Evolutionary conservation across 2,329 filamentous ascomycete genomes (phyloP).

Genomic region (Penicillium janthinellum): DNA sequence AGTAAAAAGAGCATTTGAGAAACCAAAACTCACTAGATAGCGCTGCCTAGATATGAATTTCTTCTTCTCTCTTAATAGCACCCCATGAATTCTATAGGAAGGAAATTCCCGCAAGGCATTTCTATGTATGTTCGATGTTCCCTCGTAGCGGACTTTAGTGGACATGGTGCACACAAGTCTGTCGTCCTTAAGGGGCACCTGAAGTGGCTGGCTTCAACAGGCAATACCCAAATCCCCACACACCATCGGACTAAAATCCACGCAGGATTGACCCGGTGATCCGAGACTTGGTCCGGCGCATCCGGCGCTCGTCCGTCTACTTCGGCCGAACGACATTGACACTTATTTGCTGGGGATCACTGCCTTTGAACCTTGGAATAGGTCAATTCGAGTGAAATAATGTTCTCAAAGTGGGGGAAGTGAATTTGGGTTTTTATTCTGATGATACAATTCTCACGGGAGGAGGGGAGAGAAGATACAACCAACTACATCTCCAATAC

Average conservation of each 20-base stretch:
- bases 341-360: too few relatives aligned
- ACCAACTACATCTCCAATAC: slow-evolving; percentile 34
- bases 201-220: background rate
- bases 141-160: too few relatives aligned
- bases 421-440: slow-evolving; percentile 9
- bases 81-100: too few relatives aligned
- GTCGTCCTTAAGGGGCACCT: background rate
- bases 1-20: too few relatives aligned
- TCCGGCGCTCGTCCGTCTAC: slow-evolving; percentile 22
- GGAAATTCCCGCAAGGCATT: too few relatives aligned
- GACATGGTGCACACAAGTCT: background rate
- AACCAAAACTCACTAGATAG: too few relatives aligned
- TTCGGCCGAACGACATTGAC: slow-evolving; percentile 20
- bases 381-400: background rate
- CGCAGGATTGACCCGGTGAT: background rate
- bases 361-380: background rate
- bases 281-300: slow-evolving; percentile 2
- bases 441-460: slow-evolving; percentile 29
- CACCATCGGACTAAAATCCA: background rate
- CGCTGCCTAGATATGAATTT: too few relatives aligned
- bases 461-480: slow-evolving; percentile 35
- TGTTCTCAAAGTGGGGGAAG: background rate
- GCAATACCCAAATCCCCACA: background rate
- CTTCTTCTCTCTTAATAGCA: too few relatives aligned
- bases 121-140: too few relatives aligned